phyloP scores from a whole-genome alignment of 2,329 filamentous ascomycete species.

The Colletotrichum plurivorum region DNA sequence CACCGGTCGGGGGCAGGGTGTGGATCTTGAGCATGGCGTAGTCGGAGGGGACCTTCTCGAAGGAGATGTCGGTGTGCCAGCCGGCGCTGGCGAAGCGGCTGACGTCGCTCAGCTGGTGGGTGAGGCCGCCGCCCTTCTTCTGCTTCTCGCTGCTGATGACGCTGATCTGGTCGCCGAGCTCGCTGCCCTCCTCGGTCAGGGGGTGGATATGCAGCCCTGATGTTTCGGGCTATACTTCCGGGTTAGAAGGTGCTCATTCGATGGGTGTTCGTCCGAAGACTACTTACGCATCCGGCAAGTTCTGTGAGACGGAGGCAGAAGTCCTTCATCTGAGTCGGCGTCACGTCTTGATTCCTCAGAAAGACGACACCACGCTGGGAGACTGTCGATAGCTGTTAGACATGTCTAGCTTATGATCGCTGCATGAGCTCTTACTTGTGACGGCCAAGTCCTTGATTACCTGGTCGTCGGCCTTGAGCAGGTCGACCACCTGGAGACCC shows the following conservation, averaged over 20 bases:
- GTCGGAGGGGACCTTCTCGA: slow-evolving; percentile 61
- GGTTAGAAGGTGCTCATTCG: slow-evolving; percentile 9
- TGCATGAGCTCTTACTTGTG: slow-evolving; percentile 49
- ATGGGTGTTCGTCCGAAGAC: not conserved
- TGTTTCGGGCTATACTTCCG: slow-evolving; percentile 53
- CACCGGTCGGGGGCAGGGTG: slow-evolving; percentile 59
- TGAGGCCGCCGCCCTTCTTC: slow-evolving; percentile 67
- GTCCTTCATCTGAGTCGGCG: slow-evolving; percentile 54
- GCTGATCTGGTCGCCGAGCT: slow-evolving; percentile 68
- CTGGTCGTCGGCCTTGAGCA: slow-evolving; percentile 57
- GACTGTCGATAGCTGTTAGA: slow-evolving; percentile 38
- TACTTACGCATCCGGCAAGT: slow-evolving; percentile 47
- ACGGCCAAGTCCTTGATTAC: slow-evolving; percentile 68
- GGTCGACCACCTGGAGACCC: slow-evolving; percentile 51
- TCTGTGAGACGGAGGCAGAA: slow-evolving; percentile 53
- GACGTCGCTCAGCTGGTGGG: slow-evolving; percentile 65
- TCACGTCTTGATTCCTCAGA: slow-evolving; percentile 53
- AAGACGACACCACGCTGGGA: slow-evolving; percentile 57
- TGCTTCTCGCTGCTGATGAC: slow-evolving; percentile 70
- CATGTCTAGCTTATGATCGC: not conserved
- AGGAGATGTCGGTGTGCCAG: slow-evolving; percentile 55
- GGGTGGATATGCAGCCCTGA: slow-evolving; percentile 70
- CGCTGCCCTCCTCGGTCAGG: slow-evolving; percentile 64
- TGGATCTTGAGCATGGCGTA: slow-evolving; percentile 63
- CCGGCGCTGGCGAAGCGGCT: slow-evolving; percentile 59